Base-by-base conservation (phyloP, 2,329 filamentous ascomycete genomes). In the Daldinia sp. region DNA sequence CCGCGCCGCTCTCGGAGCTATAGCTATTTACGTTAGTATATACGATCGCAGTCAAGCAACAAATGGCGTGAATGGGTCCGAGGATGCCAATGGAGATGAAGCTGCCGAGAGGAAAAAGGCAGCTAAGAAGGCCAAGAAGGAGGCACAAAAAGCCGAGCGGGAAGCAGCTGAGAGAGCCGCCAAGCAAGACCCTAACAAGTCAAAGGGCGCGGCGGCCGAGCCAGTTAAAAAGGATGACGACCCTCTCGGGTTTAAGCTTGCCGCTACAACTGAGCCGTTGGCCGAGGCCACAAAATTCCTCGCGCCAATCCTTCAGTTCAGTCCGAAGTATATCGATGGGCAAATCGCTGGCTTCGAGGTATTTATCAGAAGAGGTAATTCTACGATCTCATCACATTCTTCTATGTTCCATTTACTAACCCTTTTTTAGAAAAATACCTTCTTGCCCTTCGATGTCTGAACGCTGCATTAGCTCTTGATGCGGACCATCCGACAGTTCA, bases 331-430 rank as follows among this genome's bases (percentile, higher is more conserved):
- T 77, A 88, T 97, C 54, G 89, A 96, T 69, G 92, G 88, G 23
- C 96, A 99, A 81, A 86, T 90, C 72, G 88, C 91, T 59, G 96
- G 94, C 4, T 98, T 98, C 75, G 94, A 98, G 82, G 91, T 99
- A 18, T 94, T 93, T 78, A 85, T 97, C 67, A 87, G 94, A 77
- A 87, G 91, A 83, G 90, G 94, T 97, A 88, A 85, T 90, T 83
- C 35, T 35, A 30, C 1, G 20, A 41, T 41, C 41, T 10, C 23
- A 10, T 28, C 30, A n/a, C n/a, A 7, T 46, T n/a, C 54, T 48
- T 15, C n/a, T 55, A 15, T 50, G 30, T 33, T 30, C 4, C 10
- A 10, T n/a, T 10, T 54, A 33, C 64, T 70, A 46, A 71, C 37
- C 77, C 77, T 26, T 9, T 26, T 65, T 48, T 75, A 95, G 94